phyloP scores from a whole-genome alignment of 192 early-diverging fungal species.

The Dimargaris xerosporica region DNA sequence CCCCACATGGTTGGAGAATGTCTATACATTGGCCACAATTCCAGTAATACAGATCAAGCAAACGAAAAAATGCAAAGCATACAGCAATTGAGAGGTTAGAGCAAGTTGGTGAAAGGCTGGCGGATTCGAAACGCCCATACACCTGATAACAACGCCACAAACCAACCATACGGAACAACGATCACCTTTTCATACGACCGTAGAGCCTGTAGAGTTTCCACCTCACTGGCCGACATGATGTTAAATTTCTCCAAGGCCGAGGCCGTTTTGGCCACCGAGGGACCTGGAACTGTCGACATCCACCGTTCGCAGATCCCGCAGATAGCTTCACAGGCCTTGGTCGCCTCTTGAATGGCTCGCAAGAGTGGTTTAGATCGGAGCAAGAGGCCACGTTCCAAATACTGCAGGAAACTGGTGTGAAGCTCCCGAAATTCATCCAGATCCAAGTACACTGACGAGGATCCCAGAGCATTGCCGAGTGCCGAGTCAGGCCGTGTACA shows the following conservation, averaged over 20 bases:
- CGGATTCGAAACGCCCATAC: neutral
- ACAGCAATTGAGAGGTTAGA: neutral
- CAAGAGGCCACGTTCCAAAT: constrained; percentile 3
- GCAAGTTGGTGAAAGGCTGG: neutral
- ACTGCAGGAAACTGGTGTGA: neutral
- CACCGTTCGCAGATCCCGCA: constrained; percentile 7
- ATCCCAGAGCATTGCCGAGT: too few species aligned
- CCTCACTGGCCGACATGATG: neutral
- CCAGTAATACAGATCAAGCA: neutral
- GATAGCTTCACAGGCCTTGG: neutral
- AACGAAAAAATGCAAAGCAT: neutral
- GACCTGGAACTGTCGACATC: neutral
- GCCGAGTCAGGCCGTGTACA: too few species aligned
- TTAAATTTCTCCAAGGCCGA: neutral
- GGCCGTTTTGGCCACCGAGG: neutral
- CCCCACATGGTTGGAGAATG: neutral
- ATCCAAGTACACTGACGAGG: neutral
- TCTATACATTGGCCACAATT: neutral
- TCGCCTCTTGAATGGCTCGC: neutral
- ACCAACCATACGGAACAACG: neutral
- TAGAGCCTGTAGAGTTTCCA: neutral
- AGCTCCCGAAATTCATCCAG: neutral
- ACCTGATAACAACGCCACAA: neutral
- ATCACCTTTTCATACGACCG: neutral
- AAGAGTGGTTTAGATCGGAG: neutral